Percentiles rank a stretch among this genome's conserved stretches.
Evolutionary conservation across 2,329 filamentous ascomycete species (phyloP).

Genomic region (Penicillium sp.): DNA sequence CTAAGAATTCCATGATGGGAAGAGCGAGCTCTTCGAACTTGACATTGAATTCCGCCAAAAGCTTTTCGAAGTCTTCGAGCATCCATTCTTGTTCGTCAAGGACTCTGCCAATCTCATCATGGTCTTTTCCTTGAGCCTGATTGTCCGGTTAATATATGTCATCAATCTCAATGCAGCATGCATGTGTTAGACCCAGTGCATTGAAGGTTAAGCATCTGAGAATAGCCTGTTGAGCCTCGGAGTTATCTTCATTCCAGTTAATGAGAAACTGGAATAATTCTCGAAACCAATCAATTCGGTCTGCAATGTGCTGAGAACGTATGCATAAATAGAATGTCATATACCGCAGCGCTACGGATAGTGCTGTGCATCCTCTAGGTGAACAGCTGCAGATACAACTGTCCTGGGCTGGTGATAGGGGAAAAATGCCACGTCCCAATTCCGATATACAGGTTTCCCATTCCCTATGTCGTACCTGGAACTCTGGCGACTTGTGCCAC

Average conservation of each 20-base stretch:
- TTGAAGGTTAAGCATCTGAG: constrained; percentile 14
- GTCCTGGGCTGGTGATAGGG: not conserved
- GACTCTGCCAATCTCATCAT: not conserved
- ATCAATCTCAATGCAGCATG: not conserved
- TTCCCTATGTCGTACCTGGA: no score
- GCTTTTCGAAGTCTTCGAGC: constrained; percentile 1
- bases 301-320: no score
- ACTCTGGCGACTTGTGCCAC: no score
- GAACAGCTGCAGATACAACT: constrained; percentile 14
- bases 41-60: constrained; percentile 1
- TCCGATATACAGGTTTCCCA: no score
- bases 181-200: constrained; percentile 10
- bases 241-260: no score
- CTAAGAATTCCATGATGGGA: constrained; percentile 10
- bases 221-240: not conserved
- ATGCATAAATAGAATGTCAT: not conserved
- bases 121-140: not conserved
- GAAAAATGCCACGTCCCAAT: no score
- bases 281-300: not conserved
- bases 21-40: constrained; percentile 1
- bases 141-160: no score
- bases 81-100: constrained; percentile 2
- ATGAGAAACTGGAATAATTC: not conserved
- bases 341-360: constrained; percentile 1
- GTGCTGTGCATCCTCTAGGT: constrained; percentile 5